Base-by-base conservation (phyloP, 148 eudicot species). In the Camellia sinensis region DNA sequence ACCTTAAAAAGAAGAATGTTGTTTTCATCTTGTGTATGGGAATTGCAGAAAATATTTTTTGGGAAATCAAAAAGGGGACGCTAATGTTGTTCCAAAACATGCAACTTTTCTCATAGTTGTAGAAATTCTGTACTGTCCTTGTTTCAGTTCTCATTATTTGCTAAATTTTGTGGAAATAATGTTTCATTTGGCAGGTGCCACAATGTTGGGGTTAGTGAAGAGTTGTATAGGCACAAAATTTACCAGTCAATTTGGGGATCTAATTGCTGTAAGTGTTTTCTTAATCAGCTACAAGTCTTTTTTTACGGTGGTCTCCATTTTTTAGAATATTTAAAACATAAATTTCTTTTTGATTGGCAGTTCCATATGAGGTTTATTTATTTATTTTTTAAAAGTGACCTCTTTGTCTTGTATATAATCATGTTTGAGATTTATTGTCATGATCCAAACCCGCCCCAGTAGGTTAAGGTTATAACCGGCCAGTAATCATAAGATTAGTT, bases 191-290 rank as follows among this genome's bases (percentile, higher is more conserved):
- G 82, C 91, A 93, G 98, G 98, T 80, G 85, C 81, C 40, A 77
- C 84, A 29, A 89, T 95, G 94, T 73, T 95, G 87, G 92, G 93
- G 59, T 68, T 93, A 62, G 94, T 95, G 62, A 93, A 93, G 89
- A 95, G 97, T 72, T 95, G 93, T 73, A 95, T 95, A 41, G 97
- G 97, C 74, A 95, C 97, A 69, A 95, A 95, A 82, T 95, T 95
- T 81, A 95, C 98, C 60, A 90, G 94, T 83, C 98, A 90, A 82
- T 95, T 95, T 84, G 98, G 98, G 59, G 93, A 93, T 88, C 84
- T 95, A 57, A 89, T 95, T 81, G 94, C 98, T 64, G 98, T 95
- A 83, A 91, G 97, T 87, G 13, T 29, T 77, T 18, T 65, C 0
- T 21, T 21, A 40, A 71, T 71, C 56, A 5, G 60, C 71, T 65